Percentiles rank a stretch among this genome's conserved stretches.
These are phyloP conservation scores for Quercus dentata DNA, from an alignment of 306 rosid species.

Conservation along the genomic window DNA sequence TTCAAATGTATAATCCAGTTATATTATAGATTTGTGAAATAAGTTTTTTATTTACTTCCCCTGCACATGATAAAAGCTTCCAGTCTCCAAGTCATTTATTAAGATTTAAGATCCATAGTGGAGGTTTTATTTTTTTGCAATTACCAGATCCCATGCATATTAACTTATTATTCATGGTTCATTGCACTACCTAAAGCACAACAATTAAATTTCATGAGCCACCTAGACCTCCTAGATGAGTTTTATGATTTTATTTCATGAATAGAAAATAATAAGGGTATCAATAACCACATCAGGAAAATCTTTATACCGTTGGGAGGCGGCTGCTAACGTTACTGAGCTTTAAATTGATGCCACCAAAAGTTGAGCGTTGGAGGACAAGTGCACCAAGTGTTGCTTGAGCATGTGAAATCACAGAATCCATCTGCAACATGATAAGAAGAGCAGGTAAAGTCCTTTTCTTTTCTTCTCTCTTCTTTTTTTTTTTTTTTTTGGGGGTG, in stretches of 20 bases:
- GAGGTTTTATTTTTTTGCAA: too few species aligned
- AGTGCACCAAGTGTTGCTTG: slow-evolving; percentile 92
- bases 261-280: slow-evolving; percentile 5
- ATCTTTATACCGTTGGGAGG: slow-evolving; percentile 73
- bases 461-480: too few species aligned
- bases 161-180: too few species aligned
- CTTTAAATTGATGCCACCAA: slow-evolving; percentile 93
- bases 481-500: too few species aligned
- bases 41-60: too few species aligned
- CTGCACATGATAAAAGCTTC: too few species aligned
- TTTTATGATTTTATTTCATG: background rate
- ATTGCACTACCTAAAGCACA: background rate
- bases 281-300: slow-evolving; percentile 6
- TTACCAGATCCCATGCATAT: too few species aligned
- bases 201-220: background rate
- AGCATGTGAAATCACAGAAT: slow-evolving; percentile 89
- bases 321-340: slow-evolving; percentile 92
- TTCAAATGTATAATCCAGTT: too few species aligned
- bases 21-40: too few species aligned
- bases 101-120: too few species aligned
- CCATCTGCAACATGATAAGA: slow-evolving; percentile 57
- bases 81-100: too few species aligned
- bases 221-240: background rate
- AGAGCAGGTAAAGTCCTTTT: background rate
- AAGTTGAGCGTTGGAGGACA: slow-evolving; percentile 87